Evolutionary conservation across 495 filamentous ascomycete species (phyloP), one percentile per base, ranked within the genome.

Genomic region (Cercophora samala): DNA sequence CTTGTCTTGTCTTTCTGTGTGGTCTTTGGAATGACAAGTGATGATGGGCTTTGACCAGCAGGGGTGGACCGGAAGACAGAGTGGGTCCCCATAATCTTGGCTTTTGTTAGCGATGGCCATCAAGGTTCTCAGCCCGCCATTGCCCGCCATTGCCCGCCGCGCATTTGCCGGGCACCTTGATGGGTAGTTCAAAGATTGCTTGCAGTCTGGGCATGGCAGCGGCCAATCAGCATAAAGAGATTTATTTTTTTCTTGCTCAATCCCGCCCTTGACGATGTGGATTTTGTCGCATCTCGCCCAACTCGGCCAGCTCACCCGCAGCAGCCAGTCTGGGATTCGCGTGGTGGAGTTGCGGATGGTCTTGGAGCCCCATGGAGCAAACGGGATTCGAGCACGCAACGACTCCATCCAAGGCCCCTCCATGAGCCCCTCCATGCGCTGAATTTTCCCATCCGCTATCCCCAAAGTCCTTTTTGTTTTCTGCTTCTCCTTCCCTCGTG

Each of bases 201-300:
- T 55, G 66, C 70, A 58, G 61, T 42, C 56, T 63, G 26, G 67
- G 60, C 42, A 25, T 8, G 5, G n/a, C 5, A 11, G 9, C 24
- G 9, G 42, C 70, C 70, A 72, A 72, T 72, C 65, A 68, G 32
- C 46, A 6, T 4, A 23, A 37, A 21, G 3, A 22, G 22, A 65
- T 55, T 69, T 56, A 5, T 64, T 71, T 63, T 62, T 59, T 32
- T 52, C 53, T 56, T 56, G 53, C 53, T 56, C 53, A 56, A 56
- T 23, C 53, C 53, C 37, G 37, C 37, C 37, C 37, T 46, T 62
- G 37, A 42, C 60, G 65, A 55, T 59, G 37, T 59, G 58, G 51
- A 17, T 22, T 52, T 61, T 24, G 29, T 21, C 25, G 24, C 19
- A 23, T 32, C 56, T 21, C 56, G 29, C 64, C n/a, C 56, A 53